Evolutionary conservation across 345 rosid genomes (phyloP).

Genomic region (Viola odorata): DNA sequence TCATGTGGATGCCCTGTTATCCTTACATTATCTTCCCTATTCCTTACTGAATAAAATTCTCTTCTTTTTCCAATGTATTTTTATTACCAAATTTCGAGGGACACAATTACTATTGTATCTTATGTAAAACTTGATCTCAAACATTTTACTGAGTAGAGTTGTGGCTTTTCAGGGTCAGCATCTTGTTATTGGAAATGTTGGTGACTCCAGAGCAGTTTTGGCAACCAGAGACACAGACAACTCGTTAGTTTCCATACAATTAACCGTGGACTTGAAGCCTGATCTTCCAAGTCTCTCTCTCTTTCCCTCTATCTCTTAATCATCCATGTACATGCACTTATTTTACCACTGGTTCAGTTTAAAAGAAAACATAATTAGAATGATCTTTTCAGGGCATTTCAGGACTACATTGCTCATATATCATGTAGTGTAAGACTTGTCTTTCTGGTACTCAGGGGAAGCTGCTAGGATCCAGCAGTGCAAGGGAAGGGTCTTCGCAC

Average conservation of each 20-base stretch:
- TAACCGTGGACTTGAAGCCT: constrained; percentile 95
- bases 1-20: too few species aligned
- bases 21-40: too few species aligned
- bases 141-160: constrained; percentile 8
- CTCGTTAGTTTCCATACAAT: constrained; percentile 61
- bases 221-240: constrained; percentile 63
- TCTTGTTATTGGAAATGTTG: constrained; percentile 75
- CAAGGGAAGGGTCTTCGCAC: constrained; percentile 93
- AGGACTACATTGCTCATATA: neutral
- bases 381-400: constrained; percentile 1
- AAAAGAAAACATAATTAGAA: neutral
- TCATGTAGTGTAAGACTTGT: neutral
- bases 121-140: neutral
- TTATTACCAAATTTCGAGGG: too few species aligned
- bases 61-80: too few species aligned
- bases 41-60: too few species aligned
- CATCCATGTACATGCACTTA: too few species aligned
- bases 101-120: too few species aligned
- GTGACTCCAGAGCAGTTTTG: constrained; percentile 93
- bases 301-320: neutral
- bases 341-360: constrained; percentile 1
- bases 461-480: constrained; percentile 89
- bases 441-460: constrained; percentile 50
- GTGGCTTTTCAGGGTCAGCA: constrained; percentile 58
- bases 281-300: constrained; percentile 68